Base-by-base conservation (phyloP, 371 early-diverging fungal species). In the Chytridiales sp. region DNA sequence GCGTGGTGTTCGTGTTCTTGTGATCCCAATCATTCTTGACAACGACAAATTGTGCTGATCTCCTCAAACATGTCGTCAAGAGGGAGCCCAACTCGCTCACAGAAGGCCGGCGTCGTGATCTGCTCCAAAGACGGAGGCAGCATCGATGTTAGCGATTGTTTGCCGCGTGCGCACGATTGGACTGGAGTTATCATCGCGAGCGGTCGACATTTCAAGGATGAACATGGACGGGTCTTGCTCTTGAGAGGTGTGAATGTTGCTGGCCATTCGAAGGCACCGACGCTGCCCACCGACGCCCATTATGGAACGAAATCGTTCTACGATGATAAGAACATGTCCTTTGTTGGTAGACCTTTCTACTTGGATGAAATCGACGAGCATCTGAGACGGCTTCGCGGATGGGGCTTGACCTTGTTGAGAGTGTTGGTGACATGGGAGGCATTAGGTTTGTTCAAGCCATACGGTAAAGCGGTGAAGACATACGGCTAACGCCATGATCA, bases 381-480 rank as follows among this genome's bases (percentile, higher is more conserved):
- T 64, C 79, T 91, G 46, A 61, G 40, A 17, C 51, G 93, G 32
- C 72, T 94, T 34, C 73, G 78, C 22, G 59, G 77, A 32, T 89
- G 87, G 87, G 94, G 94, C 0, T 85, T 94, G 55, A 90, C 84
- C 50, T 79, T 93, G 53, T 59, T 92, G 19, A 76, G 94, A 3
- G 79, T 90, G 40, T 64, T 87, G 40, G 81, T 90, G 19, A 80
- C 91, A 24, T 94, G 94, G 94, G 94, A 94, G 72, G 82, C 92
- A 5, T 66, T 93, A 29, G 92, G 62, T 60, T 38, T 1, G 52
- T 24, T 35, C 19, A 9, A 8, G 9, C 21, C 9, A 32, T 19
- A 21, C 26, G 30, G 55, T 24, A 8, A 47, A n/a, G 30, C 22
- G 29, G 11, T 11, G 13, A 50, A 9, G 29, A 11, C n/a, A 11